Percentiles rank a stretch among this genome's conserved stretches.
phyloP scores from a whole-genome alignment of 345 rosid genomes.

The Cardamine chenopodiifolia region DNA sequence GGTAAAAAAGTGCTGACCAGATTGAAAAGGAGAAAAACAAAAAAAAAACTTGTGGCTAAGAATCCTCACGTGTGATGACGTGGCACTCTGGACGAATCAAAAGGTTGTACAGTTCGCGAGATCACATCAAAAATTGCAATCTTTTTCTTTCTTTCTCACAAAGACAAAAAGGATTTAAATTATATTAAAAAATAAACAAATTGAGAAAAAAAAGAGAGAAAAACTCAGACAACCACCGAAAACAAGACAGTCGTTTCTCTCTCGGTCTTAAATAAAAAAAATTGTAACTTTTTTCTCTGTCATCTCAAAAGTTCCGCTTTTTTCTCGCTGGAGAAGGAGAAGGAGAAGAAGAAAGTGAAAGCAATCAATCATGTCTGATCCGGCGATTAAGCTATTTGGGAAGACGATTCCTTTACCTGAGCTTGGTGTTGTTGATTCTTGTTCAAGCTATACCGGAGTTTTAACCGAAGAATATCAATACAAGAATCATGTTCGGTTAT shows the following conservation, averaged over 20 bases:
- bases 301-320: conserved; percentile 42
- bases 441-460: conserved; percentile 29
- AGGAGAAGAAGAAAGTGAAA: conserved; percentile 5
- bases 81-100: conserved; percentile 63
- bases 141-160: conserved; percentile 34
- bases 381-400: conserved; percentile 91
- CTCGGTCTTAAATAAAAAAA: neutral
- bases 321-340: conserved; percentile 19
- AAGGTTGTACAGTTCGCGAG: conserved; percentile 44
- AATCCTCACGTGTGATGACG: conserved; percentile 52
- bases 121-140: conserved; percentile 34
- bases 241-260: conserved; percentile 44
- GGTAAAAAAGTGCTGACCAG: conserved; percentile 44
- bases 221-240: conserved; percentile 24
- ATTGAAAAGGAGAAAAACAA: conserved; percentile 47
- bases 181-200: conserved; percentile 11
- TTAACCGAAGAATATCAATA: conserved; percentile 33
- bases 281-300: neutral
- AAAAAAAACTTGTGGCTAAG: conserved; percentile 65
- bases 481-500: conserved; percentile 48
- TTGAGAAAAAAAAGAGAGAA: neutral
- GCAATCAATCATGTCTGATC: conserved; percentile 66
- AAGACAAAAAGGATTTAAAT: conserved; percentile 9
- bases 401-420: conserved; percentile 79
- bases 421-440: conserved; percentile 37